Conservation (phyloP, 805 yeast genomes). For the Sugiyamaella smithiae region DNA sequence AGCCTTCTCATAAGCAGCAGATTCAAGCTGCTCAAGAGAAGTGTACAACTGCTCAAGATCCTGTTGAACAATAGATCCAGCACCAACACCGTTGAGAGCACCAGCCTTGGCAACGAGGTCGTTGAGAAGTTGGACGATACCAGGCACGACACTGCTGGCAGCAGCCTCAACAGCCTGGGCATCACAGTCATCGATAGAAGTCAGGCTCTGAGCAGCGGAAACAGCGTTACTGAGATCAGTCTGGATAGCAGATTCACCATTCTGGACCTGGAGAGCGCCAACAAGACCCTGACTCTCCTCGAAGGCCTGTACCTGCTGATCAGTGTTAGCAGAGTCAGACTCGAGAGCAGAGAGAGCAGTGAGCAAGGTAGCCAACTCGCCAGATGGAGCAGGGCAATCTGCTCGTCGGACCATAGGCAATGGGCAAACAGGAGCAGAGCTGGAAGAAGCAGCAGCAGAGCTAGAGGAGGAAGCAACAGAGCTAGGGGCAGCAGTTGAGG, state of each 20-base stretch:
- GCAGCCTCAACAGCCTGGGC: conserved; percentile 14
- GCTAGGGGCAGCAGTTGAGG: conserved; percentile 5
- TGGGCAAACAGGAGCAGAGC: too few species aligned
- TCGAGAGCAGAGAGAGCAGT: conserved; percentile 16
- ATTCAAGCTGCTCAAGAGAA: background rate
- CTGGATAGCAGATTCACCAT: conserved; percentile 21
- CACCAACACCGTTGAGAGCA: conserved; percentile 26
- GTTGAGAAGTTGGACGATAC: conserved; percentile 22
- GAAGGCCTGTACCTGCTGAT: conserved; percentile 9
- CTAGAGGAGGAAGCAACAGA: conserved; percentile 42
- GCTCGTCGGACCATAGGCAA: too few species aligned
- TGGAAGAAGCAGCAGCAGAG: conserved; percentile 12
- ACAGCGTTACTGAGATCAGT: conserved; percentile 19
- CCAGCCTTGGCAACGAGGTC: conserved; percentile 24
- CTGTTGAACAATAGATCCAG: conserved; percentile 21
- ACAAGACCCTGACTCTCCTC: background rate
- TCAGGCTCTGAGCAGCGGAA: conserved; percentile 12
- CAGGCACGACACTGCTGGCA: conserved; percentile 16
- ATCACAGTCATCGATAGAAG: conserved; percentile 12
- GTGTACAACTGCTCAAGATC: conserved; percentile 25
- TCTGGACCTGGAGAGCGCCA: conserved; percentile 16
- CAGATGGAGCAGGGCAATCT: conserved; percentile 1
- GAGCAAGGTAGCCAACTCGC: conserved; percentile 3
- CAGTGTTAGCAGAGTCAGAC: conserved; percentile 12
- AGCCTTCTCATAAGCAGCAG: background rate